Evolutionary conservation across 257 asterid species (phyloP), one percentile per base, ranked within the genome.

Genomic region (Mentha longifolia): DNA sequence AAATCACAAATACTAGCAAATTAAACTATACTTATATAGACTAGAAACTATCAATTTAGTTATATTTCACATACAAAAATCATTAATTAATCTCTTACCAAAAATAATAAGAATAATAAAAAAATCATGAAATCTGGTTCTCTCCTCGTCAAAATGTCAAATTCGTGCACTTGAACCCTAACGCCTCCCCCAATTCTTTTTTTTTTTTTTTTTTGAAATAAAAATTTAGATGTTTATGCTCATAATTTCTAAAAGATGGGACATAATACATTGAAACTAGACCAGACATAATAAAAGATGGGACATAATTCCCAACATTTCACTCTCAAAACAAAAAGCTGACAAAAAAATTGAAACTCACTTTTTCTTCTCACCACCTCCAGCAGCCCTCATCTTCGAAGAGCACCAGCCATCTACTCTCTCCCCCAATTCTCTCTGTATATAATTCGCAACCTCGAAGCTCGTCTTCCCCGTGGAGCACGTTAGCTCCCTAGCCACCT

Each of bases 141-240:
- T 78, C 85, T 87, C 62, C 98, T 91, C 9, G 99, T 94, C 30
- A 89, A 60, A 55, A 16, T 60, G 99, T 94, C 30, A 89, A 60
- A 55, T 20, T 60, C 0, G 99, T 94, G 76, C 97, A 91, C 71
- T 91, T 89, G 69, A 94, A 94, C 17, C 99, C 99, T 79, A 94
- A 76, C 3, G 96, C 99, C 30, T 71, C 74, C 0, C 75, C 97
- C 68, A 94, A 30, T 20, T 85, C 69, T 33, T n/a, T n/a, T n/a
- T n/a, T n/a, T n/a, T n/a, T n/a, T n/a, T n/a, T n/a, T n/a, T n/a
- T n/a, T n/a, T n/a, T n/a, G n/a, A n/a, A n/a, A n/a, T n/a, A n/a
- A n/a, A n/a, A n/a, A n/a, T n/a, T n/a, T n/a, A n/a, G n/a, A n/a
- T n/a, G n/a, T n/a, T n/a, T n/a, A n/a, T n/a, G n/a, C n/a, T n/a